These are phyloP conservation scores for Solanum hybrid DNA, from an alignment of 305 asterid genomes.

Conservation along the genomic window DNA sequence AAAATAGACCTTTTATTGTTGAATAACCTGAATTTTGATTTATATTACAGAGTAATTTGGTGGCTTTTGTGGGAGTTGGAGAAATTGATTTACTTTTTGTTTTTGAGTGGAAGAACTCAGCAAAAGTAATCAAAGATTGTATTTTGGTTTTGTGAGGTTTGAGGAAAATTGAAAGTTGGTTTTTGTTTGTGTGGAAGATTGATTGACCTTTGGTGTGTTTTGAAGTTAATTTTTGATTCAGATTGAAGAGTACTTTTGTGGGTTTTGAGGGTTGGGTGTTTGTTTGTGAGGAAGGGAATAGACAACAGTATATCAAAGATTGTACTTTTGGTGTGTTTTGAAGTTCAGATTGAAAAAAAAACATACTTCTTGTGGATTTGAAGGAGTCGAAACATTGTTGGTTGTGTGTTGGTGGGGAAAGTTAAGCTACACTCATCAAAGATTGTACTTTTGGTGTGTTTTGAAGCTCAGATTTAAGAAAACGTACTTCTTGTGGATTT, in stretches of 20 bases:
- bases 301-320: neutral
- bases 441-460: neutral
- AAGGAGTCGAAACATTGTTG: neutral
- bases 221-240: neutral
- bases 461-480: neutral
- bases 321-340: neutral
- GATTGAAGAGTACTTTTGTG: neutral
- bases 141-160: neutral
- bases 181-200: neutral
- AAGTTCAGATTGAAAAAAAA: neutral
- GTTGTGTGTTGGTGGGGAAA: neutral
- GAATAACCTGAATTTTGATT: neutral
- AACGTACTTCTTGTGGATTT: neutral
- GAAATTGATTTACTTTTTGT: neutral
- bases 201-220: neutral
- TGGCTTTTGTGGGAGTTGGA: neutral
- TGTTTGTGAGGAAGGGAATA: neutral
- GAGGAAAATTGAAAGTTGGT: neutral
- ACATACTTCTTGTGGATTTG: neutral
- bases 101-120: neutral
- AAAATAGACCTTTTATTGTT: neutral
- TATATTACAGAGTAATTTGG: neutral
- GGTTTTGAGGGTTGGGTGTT: neutral
- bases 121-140: neutral
- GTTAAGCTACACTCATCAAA: conserved; percentile 23